A percentile compares a stretch with the other conserved stretches of the same genome.
Conservation (phyloP, 805 yeast species). For the Isabelozyma pseudorhagii region DNA sequence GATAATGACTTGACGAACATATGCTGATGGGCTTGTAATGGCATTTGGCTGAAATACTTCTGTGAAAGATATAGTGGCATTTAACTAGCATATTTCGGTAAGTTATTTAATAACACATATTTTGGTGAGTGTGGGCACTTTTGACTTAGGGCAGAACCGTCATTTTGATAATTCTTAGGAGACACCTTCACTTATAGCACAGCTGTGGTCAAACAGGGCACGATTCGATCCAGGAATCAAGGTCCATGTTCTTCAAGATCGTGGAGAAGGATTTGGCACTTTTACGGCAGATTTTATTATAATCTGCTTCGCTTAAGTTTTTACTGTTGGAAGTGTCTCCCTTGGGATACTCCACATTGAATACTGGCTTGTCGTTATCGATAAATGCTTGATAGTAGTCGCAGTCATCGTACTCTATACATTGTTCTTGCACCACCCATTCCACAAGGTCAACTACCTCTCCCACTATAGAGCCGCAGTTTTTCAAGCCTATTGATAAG, state of each 20-base stretch:
- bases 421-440: conserved; percentile 24
- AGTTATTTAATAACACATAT: no score
- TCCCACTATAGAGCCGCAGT: conserved; percentile 17
- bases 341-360: conserved; percentile 24
- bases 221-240: conserved; percentile 15
- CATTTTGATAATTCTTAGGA: no score
- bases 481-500: conserved; percentile 21
- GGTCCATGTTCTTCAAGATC: conserved; percentile 17
- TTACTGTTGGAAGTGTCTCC: conserved; percentile 10
- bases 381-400: conserved; percentile 10
- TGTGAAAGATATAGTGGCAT: no score
- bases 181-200: no score
- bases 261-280: conserved; percentile 13
- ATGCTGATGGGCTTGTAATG: no score
- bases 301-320: conserved; percentile 1
- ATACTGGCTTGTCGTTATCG: conserved; percentile 14
- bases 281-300: conserved; percentile 6
- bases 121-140: no score
- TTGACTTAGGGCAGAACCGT: no score
- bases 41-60: no score
- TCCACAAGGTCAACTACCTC: conserved; percentile 14
- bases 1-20: no score
- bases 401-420: conserved; percentile 23
- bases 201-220: conserved; percentile 4
- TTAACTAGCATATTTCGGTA: no score